Evolutionary conservation across 2,329 filamentous ascomycete genomes (phyloP).

Genomic region (Clarireedia paspali): DNA sequence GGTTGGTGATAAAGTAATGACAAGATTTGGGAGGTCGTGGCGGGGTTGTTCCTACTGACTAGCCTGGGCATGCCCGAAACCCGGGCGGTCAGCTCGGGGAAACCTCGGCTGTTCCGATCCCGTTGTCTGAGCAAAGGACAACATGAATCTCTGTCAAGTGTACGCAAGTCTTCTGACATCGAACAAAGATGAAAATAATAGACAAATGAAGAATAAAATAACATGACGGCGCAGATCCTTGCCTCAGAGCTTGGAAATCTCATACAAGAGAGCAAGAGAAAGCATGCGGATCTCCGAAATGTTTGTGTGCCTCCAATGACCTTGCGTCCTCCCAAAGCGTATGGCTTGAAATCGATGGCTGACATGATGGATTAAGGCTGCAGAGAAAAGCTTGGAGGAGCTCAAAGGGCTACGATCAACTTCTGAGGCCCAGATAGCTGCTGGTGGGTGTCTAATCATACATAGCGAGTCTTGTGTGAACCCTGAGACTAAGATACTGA

Average conservation of each 20-base stretch:
- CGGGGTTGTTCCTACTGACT: background rate
- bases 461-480: background rate
- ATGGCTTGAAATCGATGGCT: conserved; percentile 10
- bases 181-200: conserved; percentile 16
- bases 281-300: conserved; percentile 82
- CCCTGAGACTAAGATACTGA: conserved; percentile 6
- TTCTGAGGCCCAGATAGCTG: conserved; percentile 53
- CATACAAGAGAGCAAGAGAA: conserved; percentile 92
- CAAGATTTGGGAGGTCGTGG: background rate
- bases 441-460: conserved; percentile 23
- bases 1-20: background rate
- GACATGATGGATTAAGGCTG: conserved; percentile 49
- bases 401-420: conserved; percentile 67
- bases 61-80: background rate
- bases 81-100: conserved; percentile 8
- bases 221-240: conserved; percentile 86
- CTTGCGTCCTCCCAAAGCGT: background rate
- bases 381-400: conserved; percentile 88
- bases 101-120: background rate
- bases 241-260: conserved; percentile 82
- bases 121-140: conserved; percentile 2
- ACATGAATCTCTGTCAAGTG: background rate
- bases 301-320: conserved; percentile 37
- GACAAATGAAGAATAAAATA: conserved; percentile 14
- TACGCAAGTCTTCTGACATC: background rate